Evolutionary conservation across 306 rosid species (phyloP).

Genomic region (Cucumis melo): DNA sequence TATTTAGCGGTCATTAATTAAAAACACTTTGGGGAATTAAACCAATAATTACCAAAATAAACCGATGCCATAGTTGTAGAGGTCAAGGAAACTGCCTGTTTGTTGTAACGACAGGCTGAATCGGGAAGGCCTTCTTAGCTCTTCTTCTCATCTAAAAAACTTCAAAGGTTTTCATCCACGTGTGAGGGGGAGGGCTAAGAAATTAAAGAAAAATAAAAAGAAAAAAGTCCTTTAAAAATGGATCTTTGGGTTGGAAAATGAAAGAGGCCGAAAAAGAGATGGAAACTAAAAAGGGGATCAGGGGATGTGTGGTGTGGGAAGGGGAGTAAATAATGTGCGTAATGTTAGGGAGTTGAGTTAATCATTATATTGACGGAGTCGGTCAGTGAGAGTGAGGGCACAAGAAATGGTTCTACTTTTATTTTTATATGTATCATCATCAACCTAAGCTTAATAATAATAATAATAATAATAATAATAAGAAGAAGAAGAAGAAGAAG

Average conservation of each 20-base stretch:
- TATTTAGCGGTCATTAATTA: background rate
- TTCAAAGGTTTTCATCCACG: background rate
- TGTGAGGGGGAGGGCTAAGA: background rate
- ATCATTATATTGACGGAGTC: conserved; percentile 39
- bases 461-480: no score
- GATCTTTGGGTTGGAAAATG: conserved; percentile 44
- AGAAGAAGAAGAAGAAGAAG: no score
- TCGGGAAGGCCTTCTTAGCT: background rate
- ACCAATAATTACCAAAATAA: conserved; percentile 20
- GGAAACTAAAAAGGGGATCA: conserved; percentile 13
- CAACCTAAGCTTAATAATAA: background rate
- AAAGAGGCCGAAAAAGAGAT: conserved; percentile 16
- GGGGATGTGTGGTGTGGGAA: conserved; percentile 26
- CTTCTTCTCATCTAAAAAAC: no score
- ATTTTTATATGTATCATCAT: no score
- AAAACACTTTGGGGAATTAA: conserved; percentile 14
- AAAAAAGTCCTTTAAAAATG: conserved; percentile 29
- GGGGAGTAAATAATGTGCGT: conserved; percentile 52
- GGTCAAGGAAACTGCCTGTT: conserved; percentile 68
- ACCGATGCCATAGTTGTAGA: conserved; percentile 41
- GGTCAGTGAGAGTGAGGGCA: background rate
- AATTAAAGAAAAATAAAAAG: background rate
- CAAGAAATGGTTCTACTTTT: no score
- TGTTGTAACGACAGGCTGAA: conserved; percentile 48
- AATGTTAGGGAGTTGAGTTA: conserved; percentile 30